Evolutionary conservation across 192 early-diverging fungal species (phyloP).

Genomic region (Umbelopsis vinacea): DNA sequence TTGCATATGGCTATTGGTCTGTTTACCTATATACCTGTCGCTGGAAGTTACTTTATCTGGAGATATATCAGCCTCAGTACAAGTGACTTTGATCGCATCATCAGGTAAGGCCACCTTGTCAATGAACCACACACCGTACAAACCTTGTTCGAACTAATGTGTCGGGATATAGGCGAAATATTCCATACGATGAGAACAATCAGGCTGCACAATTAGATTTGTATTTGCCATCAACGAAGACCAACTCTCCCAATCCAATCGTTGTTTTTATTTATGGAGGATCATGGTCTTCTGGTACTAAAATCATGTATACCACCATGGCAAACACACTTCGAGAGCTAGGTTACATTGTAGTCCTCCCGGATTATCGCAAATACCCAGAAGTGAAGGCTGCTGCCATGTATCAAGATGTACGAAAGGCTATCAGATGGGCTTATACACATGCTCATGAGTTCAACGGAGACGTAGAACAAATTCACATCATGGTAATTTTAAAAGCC

Average conservation of each 20-base stretch:
- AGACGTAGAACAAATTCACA: slow-evolving; percentile 37
- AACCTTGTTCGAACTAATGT: background rate
- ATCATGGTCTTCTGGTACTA: slow-evolving; percentile 55
- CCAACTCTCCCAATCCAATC: slow-evolving; percentile 34
- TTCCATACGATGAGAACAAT: slow-evolving; percentile 28
- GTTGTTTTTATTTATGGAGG: slow-evolving; percentile 63
- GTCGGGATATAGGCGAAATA: slow-evolving; percentile 31
- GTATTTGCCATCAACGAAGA: slow-evolving; percentile 28
- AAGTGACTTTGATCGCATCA: slow-evolving; percentile 30
- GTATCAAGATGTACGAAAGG: slow-evolving; percentile 49
- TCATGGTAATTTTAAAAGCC: slow-evolving; percentile 43
- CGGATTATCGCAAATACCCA: slow-evolving; percentile 59
- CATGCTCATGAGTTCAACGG: slow-evolving; percentile 39
- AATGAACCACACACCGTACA: background rate
- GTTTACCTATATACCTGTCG: slow-evolving; percentile 36
- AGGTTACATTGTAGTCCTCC: slow-evolving; percentile 59
- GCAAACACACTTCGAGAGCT: slow-evolving; percentile 53
- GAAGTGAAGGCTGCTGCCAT: slow-evolving; percentile 46
- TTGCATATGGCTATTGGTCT: slow-evolving; percentile 26
- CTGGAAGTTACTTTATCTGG: slow-evolving; percentile 36
- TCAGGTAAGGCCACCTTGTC: slow-evolving; percentile 25
- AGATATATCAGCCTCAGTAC: slow-evolving; percentile 38
- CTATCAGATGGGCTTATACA: slow-evolving; percentile 52
- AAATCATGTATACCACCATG: slow-evolving; percentile 49
- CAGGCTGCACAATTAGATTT: slow-evolving; percentile 29